Conservation (phyloP, 768 basidiomycete genomes). For the Naganishia friedmannii region DNA sequence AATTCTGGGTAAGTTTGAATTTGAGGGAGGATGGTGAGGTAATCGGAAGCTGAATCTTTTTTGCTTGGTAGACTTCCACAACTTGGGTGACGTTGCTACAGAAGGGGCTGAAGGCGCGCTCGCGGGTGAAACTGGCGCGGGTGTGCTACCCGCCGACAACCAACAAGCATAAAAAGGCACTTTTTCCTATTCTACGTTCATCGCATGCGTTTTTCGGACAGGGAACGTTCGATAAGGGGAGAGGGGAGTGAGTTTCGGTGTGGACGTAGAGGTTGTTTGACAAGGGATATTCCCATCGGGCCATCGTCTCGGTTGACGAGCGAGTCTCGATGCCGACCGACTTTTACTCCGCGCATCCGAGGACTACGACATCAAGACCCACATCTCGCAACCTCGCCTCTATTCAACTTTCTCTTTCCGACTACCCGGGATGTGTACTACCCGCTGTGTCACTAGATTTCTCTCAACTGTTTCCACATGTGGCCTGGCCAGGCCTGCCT, state of each 20-base stretch:
- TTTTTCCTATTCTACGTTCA: neutral
- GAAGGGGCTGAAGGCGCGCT: slow-evolving; percentile 51
- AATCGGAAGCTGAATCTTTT: neutral
- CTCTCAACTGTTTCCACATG: neutral
- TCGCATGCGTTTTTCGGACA: neutral
- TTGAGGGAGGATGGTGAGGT: neutral
- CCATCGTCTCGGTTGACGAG: neutral
- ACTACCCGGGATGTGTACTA: neutral
- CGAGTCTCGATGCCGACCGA: neutral
- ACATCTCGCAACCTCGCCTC: neutral
- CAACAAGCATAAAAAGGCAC: slow-evolving; percentile 6
- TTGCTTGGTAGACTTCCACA: slow-evolving; percentile 50
- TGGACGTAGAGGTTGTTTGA: neutral
- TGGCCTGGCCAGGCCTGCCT: neutral
- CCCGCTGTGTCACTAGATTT: slow-evolving; percentile 1
- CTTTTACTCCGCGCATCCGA: neutral
- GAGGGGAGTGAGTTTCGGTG: neutral
- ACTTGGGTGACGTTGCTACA: slow-evolving; percentile 49
- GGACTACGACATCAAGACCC: neutral
- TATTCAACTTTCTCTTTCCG: neutral
- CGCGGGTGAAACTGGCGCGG: slow-evolving; percentile 42
- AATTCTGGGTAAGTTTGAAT: slow-evolving; percentile 73
- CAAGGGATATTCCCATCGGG: neutral
- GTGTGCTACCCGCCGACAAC: slow-evolving; percentile 4
- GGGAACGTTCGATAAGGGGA: neutral